Conservation (phyloP, 2,329 filamentous ascomycete species). For the Ceratocystis smalleyi region DNA sequence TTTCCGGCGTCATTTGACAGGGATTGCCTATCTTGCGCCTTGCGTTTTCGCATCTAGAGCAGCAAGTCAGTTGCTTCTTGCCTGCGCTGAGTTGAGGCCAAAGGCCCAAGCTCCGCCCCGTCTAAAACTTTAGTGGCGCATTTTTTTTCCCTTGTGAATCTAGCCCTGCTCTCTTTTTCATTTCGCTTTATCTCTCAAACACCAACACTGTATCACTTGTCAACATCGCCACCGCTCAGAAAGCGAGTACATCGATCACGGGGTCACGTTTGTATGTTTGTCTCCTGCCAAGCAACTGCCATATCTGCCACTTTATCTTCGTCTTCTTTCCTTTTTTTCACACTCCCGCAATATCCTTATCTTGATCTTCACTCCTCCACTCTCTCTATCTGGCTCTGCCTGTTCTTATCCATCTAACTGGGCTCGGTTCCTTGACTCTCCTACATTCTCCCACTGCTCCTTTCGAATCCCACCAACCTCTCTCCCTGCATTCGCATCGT, state of each 20-base stretch:
- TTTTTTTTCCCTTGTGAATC: not conserved
- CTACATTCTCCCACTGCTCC: slow-evolving; percentile 1
- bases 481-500: slow-evolving; percentile 2
- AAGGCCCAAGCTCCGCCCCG: slow-evolving; percentile 4
- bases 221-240: not conserved
- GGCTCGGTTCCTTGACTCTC: not conserved
- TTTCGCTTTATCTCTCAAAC: slow-evolving; percentile 1
- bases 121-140: slow-evolving; percentile 3
- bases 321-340: not conserved
- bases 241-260: not conserved
- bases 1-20: not conserved
- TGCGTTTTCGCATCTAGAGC: not conserved
- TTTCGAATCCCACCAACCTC: not conserved
- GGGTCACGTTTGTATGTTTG: not conserved
- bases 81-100: not conserved
- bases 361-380: no score
- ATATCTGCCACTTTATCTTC: not conserved
- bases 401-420: not conserved
- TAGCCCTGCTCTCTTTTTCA: not conserved
- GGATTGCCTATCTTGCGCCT: not conserved
- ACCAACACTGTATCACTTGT: not conserved
- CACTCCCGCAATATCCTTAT: not conserved
- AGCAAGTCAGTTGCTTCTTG: not conserved
- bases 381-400: not conserved
- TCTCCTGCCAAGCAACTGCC: not conserved